Percentiles rank a stretch among this genome's conserved stretches.
phyloP scores from a whole-genome alignment of 2,329 filamentous ascomycete genomes.

The Helotiales sp. region DNA sequence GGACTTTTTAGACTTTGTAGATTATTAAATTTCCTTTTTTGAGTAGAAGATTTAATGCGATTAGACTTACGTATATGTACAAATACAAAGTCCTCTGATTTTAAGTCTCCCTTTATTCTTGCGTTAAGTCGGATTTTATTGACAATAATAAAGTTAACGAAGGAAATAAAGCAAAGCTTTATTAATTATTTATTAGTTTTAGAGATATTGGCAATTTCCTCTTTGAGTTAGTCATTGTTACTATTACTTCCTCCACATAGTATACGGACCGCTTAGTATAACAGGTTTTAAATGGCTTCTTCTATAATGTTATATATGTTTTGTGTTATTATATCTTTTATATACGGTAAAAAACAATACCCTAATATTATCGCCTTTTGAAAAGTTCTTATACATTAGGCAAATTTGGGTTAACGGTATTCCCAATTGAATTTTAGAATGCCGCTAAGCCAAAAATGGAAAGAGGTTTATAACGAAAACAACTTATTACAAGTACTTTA shows the following conservation, averaged over 20 bases:
- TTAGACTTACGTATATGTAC: not conserved
- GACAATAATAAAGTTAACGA: not conserved
- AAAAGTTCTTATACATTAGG: not conserved
- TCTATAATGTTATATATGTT: not conserved
- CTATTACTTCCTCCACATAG: not conserved
- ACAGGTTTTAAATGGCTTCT: not conserved
- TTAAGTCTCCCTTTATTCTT: not conserved
- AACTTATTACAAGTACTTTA: not conserved
- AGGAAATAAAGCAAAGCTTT: not conserved
- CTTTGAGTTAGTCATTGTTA: not conserved
- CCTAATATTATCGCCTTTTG: not conserved
- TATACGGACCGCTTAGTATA: not conserved
- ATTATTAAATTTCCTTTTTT: conserved; percentile 8
- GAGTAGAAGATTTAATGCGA: conserved; percentile 2
- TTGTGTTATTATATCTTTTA: not conserved
- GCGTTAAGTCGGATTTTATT: conserved; percentile 6
- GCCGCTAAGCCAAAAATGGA: not conserved
- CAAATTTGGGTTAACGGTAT: not conserved
- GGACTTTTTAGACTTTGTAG: not conserved
- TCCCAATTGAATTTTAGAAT: not conserved
- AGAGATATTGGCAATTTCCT: not conserved
- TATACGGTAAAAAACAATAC: not conserved
- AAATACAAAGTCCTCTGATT: conserved; percentile 3
- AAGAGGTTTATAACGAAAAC: not conserved
- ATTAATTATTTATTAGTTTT: not conserved